Conservation (phyloP, 2,329 filamentous ascomycete genomes). For the Colletotrichum sojae region DNA sequence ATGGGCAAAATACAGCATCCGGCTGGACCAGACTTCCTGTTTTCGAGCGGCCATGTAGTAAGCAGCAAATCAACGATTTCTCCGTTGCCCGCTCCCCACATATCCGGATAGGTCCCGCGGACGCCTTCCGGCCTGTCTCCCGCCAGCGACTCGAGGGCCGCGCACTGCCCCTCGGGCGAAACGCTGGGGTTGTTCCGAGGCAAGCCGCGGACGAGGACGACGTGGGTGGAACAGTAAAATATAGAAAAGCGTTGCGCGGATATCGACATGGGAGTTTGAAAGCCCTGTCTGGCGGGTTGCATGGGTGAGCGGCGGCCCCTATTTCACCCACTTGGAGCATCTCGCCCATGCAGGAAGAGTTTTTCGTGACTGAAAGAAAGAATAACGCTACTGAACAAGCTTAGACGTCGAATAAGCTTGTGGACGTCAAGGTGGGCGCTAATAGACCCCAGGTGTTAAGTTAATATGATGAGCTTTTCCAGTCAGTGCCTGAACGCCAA, state of each 20-base stretch:
- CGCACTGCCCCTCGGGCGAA: constrained; percentile 10
- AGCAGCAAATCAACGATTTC: not conserved
- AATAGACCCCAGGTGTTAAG: not conserved
- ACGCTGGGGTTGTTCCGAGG: not conserved
- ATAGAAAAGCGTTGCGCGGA: not conserved
- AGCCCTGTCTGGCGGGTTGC: not conserved
- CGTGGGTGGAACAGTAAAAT: not conserved
- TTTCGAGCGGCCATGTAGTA: not conserved
- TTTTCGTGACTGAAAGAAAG: no score
- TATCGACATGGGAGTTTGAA: constrained; percentile 1
- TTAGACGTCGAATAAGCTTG: constrained; percentile 19
- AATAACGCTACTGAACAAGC: constrained; percentile 8
- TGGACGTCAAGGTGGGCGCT: constrained; percentile 7
- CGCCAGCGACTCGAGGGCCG: not conserved
- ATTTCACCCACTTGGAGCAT: not conserved
- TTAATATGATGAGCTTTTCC: not conserved
- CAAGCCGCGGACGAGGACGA: constrained; percentile 5
- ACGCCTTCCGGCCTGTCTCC: not conserved
- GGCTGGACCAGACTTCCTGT: not conserved
- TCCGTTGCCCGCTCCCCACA: constrained; percentile 10
- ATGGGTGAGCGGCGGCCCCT: not conserved
- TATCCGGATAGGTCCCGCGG: constrained; percentile 8
- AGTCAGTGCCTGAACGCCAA: constrained; percentile 13
- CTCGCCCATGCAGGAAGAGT: not conserved
- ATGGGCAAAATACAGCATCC: constrained; percentile 6